Base-by-base conservation (phyloP, 1,284 basidiomycete genomes). In the Puccinia hordei region DNA sequence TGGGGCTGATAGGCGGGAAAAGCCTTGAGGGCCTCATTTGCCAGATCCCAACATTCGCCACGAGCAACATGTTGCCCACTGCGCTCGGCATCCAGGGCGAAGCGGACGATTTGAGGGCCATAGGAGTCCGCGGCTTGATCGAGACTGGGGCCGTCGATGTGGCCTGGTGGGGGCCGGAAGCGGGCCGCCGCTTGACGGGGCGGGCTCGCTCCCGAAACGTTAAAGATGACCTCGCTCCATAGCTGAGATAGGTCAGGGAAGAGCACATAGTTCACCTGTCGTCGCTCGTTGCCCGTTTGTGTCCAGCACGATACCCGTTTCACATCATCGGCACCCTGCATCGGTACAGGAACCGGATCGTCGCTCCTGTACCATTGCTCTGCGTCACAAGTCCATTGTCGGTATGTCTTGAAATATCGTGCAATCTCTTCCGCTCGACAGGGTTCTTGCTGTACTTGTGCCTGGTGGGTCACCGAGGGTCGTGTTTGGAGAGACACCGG, bases 1-100 rank as follows among this genome's bases (percentile, higher is more conserved):
- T 89, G 89, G 80, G 85, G 84, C 17, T 88, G 87, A 41, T 88
- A 84, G 81, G 88, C 87, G 83, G 82, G 35, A 10, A 88, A 87
- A 65, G 87, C 86, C 82, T 87, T 87, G 76, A 90, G 85, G 41
- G 87, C 89, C 83, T 89, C 88, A 81, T 86, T 85, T 19, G 89
- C 89, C 49, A 90, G 84, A 85, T 90, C 89, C 89, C 89, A 90
- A 83, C 89, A 90, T 82, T 89, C 89, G 33, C 89, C 89, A 12
- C 88, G 86, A 19, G 85, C 89, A 81, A 89, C 88, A 74, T 87
- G 88, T 81, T 85, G 82, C 2, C 88, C 87, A 0, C 86, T 85
- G 0, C 85, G 87, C 63, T 87, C 86, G 82, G 87, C 89, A 61
- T 86, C 84, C 83, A 88, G 87, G 33, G 88, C 89, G 82, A 87